A percentile compares a stretch with the other conserved stretches of the same genome.
These are phyloP conservation scores for Raffaelea albimanens DNA, from an alignment of 2,329 filamentous ascomycete species.

Conservation along the genomic window DNA sequence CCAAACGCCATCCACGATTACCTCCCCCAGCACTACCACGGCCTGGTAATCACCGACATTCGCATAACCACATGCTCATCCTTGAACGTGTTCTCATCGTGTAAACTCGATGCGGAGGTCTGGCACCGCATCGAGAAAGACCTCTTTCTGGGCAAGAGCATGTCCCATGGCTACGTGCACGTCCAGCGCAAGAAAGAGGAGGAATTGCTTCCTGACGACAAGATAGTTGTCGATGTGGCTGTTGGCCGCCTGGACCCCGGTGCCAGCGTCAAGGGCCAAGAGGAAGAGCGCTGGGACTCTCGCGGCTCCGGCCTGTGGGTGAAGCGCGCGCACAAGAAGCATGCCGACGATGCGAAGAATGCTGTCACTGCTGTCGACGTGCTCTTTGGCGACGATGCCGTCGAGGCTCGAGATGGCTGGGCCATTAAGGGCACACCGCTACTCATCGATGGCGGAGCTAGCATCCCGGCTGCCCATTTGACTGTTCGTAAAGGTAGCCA, in stretches of 20 bases:
- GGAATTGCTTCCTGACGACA: slow-evolving; percentile 64
- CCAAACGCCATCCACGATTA: slow-evolving; percentile 79
- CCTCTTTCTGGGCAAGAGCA: slow-evolving; percentile 66
- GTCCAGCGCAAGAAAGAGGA: slow-evolving; percentile 79
- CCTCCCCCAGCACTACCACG: slow-evolving; percentile 76
- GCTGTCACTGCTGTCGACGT: slow-evolving; percentile 77
- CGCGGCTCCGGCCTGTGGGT: slow-evolving; percentile 75
- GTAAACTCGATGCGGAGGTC: slow-evolving; percentile 57
- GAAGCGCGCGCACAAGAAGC: slow-evolving; percentile 60
- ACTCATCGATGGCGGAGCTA: slow-evolving; percentile 54
- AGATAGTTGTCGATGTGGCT: slow-evolving; percentile 69
- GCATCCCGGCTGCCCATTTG: slow-evolving; percentile 61
- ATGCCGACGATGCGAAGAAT: slow-evolving; percentile 64
- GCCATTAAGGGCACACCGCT: slow-evolving; percentile 65
- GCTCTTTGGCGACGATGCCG: slow-evolving; percentile 81
- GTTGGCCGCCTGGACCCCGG: slow-evolving; percentile 65
- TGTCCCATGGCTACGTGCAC: slow-evolving; percentile 73
- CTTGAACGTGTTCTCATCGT: slow-evolving; percentile 65
- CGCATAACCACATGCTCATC: slow-evolving; percentile 67
- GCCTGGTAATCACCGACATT: slow-evolving; percentile 77
- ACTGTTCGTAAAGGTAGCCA: slow-evolving; percentile 67
- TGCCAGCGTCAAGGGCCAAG: slow-evolving; percentile 42
- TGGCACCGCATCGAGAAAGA: slow-evolving; percentile 90
- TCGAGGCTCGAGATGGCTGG: slow-evolving; percentile 84
- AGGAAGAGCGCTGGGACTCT: slow-evolving; percentile 62